A percentile compares a stretch with the other conserved stretches of the same genome.
Evolutionary conservation across 495 filamentous ascomycete genomes (phyloP).

Genomic region (Peziza echinospora): DNA sequence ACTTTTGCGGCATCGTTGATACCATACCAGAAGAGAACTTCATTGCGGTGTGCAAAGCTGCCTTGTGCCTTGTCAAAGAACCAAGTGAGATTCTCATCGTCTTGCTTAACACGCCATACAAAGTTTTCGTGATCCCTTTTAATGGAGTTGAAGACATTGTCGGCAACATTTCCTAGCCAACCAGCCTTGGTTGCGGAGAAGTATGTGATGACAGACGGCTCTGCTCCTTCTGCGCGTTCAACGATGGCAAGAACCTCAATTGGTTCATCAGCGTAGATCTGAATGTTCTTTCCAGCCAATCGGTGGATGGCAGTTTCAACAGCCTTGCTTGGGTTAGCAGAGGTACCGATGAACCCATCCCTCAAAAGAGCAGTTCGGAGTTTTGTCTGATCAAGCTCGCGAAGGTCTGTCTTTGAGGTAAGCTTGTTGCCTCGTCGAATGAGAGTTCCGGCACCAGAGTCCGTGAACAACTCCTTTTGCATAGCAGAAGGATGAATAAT

Average conservation of each 20-base stretch:
- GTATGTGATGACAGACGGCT: conserved; percentile 62
- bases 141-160: conserved; percentile 85
- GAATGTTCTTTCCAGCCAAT: conserved; percentile 39
- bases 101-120: conserved; percentile 90
- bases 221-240: conserved; percentile 38
- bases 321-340: not conserved
- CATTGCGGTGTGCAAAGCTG: conserved; percentile 56
- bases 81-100: conserved; percentile 95
- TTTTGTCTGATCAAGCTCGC: conserved; percentile 58
- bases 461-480: conserved; percentile 90
- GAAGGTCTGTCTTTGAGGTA: conserved; percentile 45
- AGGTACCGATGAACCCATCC: conserved; percentile 25
- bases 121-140: conserved; percentile 83
- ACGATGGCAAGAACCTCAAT: conserved; percentile 94
- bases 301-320: not conserved
- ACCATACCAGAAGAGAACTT: conserved; percentile 95
- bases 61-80: conserved; percentile 97
- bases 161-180: conserved; percentile 90
- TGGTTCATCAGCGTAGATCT: conserved; percentile 86
- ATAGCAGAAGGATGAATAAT: conserved; percentile 91
- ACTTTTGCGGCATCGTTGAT: conserved; percentile 70
- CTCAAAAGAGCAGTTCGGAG: conserved; percentile 68
- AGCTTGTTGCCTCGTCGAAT: conserved; percentile 88
- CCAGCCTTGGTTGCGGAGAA: conserved; percentile 89
- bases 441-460: conserved; percentile 84